These are phyloP conservation scores for Collybiopsis luxurians DNA, from an alignment of 768 basidiomycete genomes.

Conservation along the genomic window DNA sequence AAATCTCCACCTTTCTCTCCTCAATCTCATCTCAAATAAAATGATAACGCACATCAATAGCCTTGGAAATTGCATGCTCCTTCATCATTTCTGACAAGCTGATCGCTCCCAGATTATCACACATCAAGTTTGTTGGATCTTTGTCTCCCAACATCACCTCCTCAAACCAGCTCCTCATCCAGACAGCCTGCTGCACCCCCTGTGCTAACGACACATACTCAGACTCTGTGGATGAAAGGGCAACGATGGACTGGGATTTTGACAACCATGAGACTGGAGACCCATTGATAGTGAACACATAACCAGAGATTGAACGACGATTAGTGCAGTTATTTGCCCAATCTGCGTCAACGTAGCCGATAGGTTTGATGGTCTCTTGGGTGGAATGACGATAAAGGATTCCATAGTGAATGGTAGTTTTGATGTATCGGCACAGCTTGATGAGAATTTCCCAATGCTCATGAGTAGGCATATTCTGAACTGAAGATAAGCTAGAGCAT, in stretches of 20 bases:
- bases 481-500: too few relatives aligned
- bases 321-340: background rate
- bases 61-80: too few relatives aligned
- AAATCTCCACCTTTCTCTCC: too few relatives aligned
- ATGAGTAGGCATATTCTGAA: background rate
- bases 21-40: too few relatives aligned
- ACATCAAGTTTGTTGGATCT: background rate
- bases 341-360: background rate
- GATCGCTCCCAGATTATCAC: background rate
- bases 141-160: background rate
- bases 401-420: background rate
- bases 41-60: too few relatives aligned
- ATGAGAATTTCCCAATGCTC: background rate
- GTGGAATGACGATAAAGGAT: constrained; percentile 38
- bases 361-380: background rate
- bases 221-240: too few relatives aligned
- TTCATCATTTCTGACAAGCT: background rate
- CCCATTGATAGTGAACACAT: background rate
- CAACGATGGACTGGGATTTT: background rate
- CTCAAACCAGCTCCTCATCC: background rate
- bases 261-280: background rate
- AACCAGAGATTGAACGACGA: background rate
- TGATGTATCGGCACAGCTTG: background rate
- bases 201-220: background rate
- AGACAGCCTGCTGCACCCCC: background rate